Conservation (phyloP, 1,284 basidiomycete genomes). For the Volvariella volvacea region DNA sequence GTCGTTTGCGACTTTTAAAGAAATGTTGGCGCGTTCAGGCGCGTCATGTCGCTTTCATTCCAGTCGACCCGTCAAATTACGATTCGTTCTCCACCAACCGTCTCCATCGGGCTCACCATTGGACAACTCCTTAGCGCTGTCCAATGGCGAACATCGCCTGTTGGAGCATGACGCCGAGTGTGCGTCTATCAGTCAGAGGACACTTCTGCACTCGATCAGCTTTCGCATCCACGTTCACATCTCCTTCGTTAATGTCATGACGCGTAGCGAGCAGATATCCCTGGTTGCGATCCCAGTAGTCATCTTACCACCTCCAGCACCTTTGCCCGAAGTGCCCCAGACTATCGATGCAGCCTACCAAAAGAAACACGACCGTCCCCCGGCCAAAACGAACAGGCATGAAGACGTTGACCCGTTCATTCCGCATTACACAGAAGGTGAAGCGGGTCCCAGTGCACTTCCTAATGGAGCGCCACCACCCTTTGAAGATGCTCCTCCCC, state of each 20-base stretch:
- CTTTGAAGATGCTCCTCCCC: constrained; percentile 77
- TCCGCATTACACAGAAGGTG: constrained; percentile 58
- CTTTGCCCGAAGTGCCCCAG: constrained; percentile 65
- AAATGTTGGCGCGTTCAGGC: constrained; percentile 64
- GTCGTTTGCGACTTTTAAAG: constrained; percentile 35
- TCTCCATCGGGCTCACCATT: constrained; percentile 46
- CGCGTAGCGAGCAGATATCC: constrained; percentile 55
- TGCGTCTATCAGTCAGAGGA: constrained; percentile 68
- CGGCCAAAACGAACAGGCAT: constrained; percentile 55
- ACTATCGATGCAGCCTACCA: constrained; percentile 67
- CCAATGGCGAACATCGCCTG: constrained; percentile 35
- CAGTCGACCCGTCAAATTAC: constrained; percentile 55
- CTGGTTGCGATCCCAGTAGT: constrained; percentile 59
- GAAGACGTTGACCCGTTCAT: constrained; percentile 57
- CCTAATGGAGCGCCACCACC: constrained; percentile 64
- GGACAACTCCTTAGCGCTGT: constrained; percentile 33
- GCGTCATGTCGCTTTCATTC: constrained; percentile 77
- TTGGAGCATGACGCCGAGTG: constrained; percentile 55
- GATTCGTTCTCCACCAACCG: constrained; percentile 63
- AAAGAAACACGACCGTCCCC: constrained; percentile 80
- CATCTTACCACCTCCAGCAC: constrained; percentile 65
- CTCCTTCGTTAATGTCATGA: constrained; percentile 65
- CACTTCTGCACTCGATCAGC: constrained; percentile 63
- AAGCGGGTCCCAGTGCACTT: constrained; percentile 66
- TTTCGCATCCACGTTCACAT: constrained; percentile 60